Percentiles rank a stretch among this genome's conserved stretches.
phyloP scores from a whole-genome alignment of 208 protist species.

The Acanthamoeba quina region DNA sequence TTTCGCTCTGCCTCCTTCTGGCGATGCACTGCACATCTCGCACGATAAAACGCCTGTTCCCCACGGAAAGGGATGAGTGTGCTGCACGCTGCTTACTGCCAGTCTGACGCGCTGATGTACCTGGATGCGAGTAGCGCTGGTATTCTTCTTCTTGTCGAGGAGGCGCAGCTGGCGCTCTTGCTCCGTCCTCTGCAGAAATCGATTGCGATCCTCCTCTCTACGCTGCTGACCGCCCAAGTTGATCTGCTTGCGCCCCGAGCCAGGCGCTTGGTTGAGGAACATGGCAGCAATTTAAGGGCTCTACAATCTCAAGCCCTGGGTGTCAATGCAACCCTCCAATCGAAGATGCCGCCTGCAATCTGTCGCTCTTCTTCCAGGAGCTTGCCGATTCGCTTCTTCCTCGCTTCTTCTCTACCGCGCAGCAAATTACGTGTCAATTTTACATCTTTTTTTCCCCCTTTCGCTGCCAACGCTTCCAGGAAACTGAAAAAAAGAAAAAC shows the following conservation, averaged over 20 bases:
- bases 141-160: slow-evolving; percentile 28
- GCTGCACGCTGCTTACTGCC: not conserved
- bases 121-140: slow-evolving; percentile 22
- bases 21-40: not conserved
- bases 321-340: not conserved
- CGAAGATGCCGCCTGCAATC: not conserved
- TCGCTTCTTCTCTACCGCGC: not conserved
- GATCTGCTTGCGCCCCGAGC: slow-evolving; percentile 21
- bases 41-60: slow-evolving; percentile 7
- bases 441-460: not conserved
- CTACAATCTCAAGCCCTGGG: too few relatives aligned
- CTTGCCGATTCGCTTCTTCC: not conserved
- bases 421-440: not conserved
- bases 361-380: not conserved
- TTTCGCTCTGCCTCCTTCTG: slow-evolving; percentile 10
- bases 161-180: slow-evolving; percentile 32
- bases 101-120: not conserved
- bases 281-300: not conserved
- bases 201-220: not conserved
- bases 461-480: not conserved
- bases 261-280: slow-evolving; percentile 9
- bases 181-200: slow-evolving; percentile 52
- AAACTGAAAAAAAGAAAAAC: not conserved
- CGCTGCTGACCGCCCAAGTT: slow-evolving; percentile 43
- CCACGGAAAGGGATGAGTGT: not conserved